Evolutionary conservation across 2,329 filamentous ascomycete species (phyloP).

Genomic region (Cladorrhinum sp.): DNA sequence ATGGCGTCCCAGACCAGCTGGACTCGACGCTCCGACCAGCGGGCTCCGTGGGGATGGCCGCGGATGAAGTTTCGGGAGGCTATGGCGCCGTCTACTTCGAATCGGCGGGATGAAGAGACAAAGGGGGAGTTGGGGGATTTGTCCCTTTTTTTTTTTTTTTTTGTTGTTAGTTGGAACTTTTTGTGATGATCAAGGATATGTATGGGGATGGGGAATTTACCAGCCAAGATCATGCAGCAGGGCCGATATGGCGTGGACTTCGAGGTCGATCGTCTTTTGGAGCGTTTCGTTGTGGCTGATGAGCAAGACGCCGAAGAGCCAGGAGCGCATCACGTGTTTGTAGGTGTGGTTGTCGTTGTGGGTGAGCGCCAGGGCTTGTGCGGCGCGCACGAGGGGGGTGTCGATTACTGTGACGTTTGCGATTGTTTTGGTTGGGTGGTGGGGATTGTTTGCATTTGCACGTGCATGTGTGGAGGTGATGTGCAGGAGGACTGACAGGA

Average conservation of each 20-base stretch:
- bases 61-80: conserved; percentile 40
- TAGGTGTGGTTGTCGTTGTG: conserved; percentile 33
- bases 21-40: conserved; percentile 39
- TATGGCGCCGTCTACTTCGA: conserved; percentile 50
- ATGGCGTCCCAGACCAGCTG: conserved; percentile 50
- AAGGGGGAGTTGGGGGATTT: conserved; percentile 31
- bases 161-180: background rate
- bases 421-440: background rate
- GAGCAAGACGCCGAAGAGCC: conserved; percentile 28
- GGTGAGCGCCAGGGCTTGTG: conserved; percentile 32
- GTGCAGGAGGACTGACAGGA: background rate
- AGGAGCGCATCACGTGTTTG: conserved; percentile 37
- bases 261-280: conserved; percentile 31
- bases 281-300: conserved; percentile 25
- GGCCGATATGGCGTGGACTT: conserved; percentile 38
- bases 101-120: conserved; percentile 44
- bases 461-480: background rate
- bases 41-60: conserved; percentile 19
- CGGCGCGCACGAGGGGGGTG: conserved; percentile 31
- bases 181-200: background rate
- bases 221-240: conserved; percentile 45
- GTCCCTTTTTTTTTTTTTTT: conserved; percentile 23
- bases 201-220: conserved; percentile 14
- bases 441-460: background rate
- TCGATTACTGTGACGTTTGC: conserved; percentile 16